Evolutionary conservation across 345 rosid species (phyloP).

Genomic region (Aquilaria malaccensis): DNA sequence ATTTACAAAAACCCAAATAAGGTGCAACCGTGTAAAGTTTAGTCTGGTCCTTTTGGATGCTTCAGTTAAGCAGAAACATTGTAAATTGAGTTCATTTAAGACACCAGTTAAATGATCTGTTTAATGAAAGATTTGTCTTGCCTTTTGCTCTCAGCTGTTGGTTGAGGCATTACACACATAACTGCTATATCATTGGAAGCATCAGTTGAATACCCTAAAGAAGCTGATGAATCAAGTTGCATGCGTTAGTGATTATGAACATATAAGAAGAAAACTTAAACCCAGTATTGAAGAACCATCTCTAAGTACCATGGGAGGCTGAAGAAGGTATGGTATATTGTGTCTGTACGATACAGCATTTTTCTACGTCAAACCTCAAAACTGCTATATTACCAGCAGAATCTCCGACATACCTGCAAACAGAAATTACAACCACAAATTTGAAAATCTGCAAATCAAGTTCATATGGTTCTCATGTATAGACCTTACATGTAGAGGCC

Average conservation of each 20-base stretch:
- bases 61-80: too few relatives aligned
- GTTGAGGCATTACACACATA: conserved; percentile 54
- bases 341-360: conserved; percentile 37
- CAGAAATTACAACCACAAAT: conserved; percentile 7
- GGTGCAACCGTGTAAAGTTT: too few relatives aligned
- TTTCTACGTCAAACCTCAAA: conserved; percentile 53
- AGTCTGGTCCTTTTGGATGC: too few relatives aligned
- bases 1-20: too few relatives aligned
- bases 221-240: conserved; percentile 5
- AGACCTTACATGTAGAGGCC: conserved; percentile 57
- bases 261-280: neutral
- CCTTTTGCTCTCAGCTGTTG: conserved; percentile 86
- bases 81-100: too few relatives aligned
- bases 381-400: conserved; percentile 62
- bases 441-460: neutral
- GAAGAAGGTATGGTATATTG: conserved; percentile 62
- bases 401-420: conserved; percentile 74
- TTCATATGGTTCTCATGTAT: conserved; percentile 1
- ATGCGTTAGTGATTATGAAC: conserved; percentile 1
- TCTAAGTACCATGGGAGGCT: conserved; percentile 56
- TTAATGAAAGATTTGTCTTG: conserved; percentile 9
- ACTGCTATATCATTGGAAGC: conserved; percentile 47
- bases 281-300: too few relatives aligned
- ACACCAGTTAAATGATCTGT: too few relatives aligned
- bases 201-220: conserved; percentile 51